These are phyloP conservation scores for Dendrocalamus sinicus DNA, from an alignment of 176 grass and related monocot species.

Conservation along the genomic window DNA sequence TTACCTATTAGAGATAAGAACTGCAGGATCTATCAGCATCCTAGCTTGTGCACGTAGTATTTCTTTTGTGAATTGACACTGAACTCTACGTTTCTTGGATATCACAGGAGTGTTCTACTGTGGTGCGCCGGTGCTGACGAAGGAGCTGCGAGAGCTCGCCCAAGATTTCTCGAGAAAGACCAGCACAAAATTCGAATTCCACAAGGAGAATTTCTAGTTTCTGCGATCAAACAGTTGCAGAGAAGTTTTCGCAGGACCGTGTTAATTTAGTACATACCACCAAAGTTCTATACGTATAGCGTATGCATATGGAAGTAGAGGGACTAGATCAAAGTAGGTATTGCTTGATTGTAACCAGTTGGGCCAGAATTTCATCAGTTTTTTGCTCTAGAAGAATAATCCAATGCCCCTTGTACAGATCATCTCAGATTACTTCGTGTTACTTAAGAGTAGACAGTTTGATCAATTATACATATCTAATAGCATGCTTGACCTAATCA, in stretches of 20 bases:
- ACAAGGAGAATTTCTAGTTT: slow-evolving; percentile 91
- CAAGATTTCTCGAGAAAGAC: slow-evolving; percentile 83
- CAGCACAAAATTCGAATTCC: slow-evolving; percentile 83
- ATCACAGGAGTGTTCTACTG: slow-evolving; percentile 93
- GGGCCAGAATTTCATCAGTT: slow-evolving; percentile 43
- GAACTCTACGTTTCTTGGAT: slow-evolving; percentile 25
- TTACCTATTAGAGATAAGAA: slow-evolving; percentile 12
- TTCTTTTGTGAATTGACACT: neutral
- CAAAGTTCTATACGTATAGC: slow-evolving; percentile 10
- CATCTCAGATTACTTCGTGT: slow-evolving; percentile 13
- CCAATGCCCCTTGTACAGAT: slow-evolving; percentile 47
- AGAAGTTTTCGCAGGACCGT: slow-evolving; percentile 30
- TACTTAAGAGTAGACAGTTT: slow-evolving; percentile 25
- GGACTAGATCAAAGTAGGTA: slow-evolving; percentile 46
- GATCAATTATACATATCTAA: slow-evolving; percentile 16
- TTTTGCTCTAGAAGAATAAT: slow-evolving; percentile 51
- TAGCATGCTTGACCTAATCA: slow-evolving; percentile 44
- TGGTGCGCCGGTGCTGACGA: slow-evolving; percentile 69
- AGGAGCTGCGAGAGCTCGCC: slow-evolving; percentile 70
- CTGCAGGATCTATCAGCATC: neutral
- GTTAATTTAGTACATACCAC: slow-evolving; percentile 46
- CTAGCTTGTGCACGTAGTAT: neutral
- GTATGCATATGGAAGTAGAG: slow-evolving; percentile 39
- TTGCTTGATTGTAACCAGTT: slow-evolving; percentile 48
- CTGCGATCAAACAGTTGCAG: neutral